A percentile compares a stretch with the other conserved stretches of the same genome.
These are phyloP conservation scores for Salpingoeca rosetta DNA, from an alignment of 78 protist genomes.

Conservation along the genomic window DNA sequence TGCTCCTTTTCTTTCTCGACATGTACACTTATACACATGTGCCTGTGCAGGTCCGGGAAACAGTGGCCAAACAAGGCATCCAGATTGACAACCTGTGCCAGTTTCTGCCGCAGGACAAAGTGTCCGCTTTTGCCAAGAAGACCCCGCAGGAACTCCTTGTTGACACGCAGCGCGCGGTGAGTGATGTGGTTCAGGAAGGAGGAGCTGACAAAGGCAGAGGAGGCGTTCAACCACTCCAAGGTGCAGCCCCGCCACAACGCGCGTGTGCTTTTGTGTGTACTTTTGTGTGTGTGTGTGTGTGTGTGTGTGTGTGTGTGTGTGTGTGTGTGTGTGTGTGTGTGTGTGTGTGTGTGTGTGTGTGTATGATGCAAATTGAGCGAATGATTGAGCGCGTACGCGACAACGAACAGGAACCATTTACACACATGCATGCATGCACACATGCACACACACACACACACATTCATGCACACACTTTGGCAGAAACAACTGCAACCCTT, in stretches of 20 bases:
- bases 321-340: constrained; percentile 14
- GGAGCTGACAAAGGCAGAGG: not conserved
- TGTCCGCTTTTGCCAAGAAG: constrained; percentile 51
- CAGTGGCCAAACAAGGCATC: constrained; percentile 25
- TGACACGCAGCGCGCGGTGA: constrained; percentile 42
- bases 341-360: constrained; percentile 16
- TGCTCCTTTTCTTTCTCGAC: not conserved
- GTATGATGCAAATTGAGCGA: too few species aligned
- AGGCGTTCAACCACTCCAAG: not conserved
- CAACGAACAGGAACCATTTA: too few species aligned
- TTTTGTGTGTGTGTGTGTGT: too few species aligned
- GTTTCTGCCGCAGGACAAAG: constrained; percentile 83
- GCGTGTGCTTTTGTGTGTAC: too few species aligned
- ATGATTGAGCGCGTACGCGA: too few species aligned
- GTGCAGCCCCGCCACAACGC: too few species aligned
- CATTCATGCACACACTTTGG: too few species aligned
- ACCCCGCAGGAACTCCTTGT: constrained; percentile 47
- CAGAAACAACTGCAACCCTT: not conserved
- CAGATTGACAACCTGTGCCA: constrained; percentile 74
- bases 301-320: too few species aligned
- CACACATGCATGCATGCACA: too few species aligned
- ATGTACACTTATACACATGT: not conserved
- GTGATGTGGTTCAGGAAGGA: not conserved
- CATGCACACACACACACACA: too few species aligned
- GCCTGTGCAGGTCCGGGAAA: not conserved